Percentiles rank a stretch among this genome's conserved stretches.
These are phyloP conservation scores for Holtermannia corniformis DNA, from an alignment of 768 basidiomycete genomes.

Conservation along the genomic window DNA sequence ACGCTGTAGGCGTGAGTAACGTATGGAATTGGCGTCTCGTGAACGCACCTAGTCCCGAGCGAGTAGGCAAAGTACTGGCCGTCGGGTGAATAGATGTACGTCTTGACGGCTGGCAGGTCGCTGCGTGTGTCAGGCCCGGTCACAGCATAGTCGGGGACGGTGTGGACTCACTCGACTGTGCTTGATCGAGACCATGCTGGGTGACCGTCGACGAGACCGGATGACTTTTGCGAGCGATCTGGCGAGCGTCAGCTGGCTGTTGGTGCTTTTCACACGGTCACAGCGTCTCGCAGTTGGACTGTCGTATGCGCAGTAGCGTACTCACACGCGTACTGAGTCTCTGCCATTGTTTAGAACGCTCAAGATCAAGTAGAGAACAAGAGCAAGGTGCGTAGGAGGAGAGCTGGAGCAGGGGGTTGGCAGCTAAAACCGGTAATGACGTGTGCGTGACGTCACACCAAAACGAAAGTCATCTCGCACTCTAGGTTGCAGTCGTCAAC, in stretches of 20 bases:
- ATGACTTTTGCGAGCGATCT: conserved; percentile 91
- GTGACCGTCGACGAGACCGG: conserved; percentile 73
- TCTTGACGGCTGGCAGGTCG: conserved; percentile 50
- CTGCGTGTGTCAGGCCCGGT: conserved; percentile 10
- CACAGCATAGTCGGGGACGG: not conserved
- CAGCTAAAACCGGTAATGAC: too few species aligned
- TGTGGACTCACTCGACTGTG: conserved; percentile 43
- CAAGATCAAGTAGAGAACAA: too few species aligned
- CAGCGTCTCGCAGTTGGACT: too few species aligned
- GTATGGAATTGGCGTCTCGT: too few species aligned
- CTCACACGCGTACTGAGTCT: conserved; percentile 31
- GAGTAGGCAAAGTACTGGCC: conserved; percentile 81
- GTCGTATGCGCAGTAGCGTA: not conserved
- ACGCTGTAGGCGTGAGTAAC: not conserved
- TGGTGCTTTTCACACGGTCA: too few species aligned
- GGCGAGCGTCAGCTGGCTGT: conserved; percentile 5
- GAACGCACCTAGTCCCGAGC: conserved; percentile 61
- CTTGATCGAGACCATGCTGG: conserved; percentile 63
- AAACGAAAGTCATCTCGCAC: too few species aligned
- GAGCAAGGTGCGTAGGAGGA: too few species aligned
- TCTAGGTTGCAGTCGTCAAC: too few species aligned
- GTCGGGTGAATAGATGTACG: conserved; percentile 72
- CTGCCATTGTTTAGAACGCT: too few species aligned
- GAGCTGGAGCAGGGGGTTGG: too few species aligned
- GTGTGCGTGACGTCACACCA: too few species aligned